Conservation (phyloP, 306 rosid genomes). For the Dalbergia cultrata region DNA sequence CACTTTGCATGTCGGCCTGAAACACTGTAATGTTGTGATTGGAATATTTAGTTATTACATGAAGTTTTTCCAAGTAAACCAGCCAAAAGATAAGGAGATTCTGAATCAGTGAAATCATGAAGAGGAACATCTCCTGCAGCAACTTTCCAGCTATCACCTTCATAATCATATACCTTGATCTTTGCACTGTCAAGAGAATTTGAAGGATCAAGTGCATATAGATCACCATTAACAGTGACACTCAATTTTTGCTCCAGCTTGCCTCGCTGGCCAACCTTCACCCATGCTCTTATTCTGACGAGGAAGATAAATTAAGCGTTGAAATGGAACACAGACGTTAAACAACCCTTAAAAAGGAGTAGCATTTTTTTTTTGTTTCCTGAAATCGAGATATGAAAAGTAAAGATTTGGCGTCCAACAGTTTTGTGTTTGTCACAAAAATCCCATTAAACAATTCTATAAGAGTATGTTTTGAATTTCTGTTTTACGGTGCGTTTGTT, state of each 20-base stretch:
- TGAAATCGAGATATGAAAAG: too few relatives aligned
- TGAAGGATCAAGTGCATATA: constrained; percentile 61
- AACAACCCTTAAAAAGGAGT: too few relatives aligned
- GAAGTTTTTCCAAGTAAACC: constrained; percentile 61
- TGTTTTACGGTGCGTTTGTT: too few relatives aligned
- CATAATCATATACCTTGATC: constrained; percentile 55
- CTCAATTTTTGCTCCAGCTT: constrained; percentile 60
- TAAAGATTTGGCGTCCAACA: too few relatives aligned
- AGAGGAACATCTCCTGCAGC: constrained; percentile 58
- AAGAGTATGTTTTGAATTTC: too few relatives aligned
- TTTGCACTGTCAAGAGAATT: constrained; percentile 49
- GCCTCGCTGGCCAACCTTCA: constrained; percentile 60
- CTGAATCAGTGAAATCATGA: constrained; percentile 49
- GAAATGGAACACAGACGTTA: too few relatives aligned
- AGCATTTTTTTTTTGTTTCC: too few relatives aligned
- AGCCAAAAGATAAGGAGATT: constrained; percentile 62
- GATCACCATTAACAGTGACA: constrained; percentile 46
- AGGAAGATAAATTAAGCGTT: too few relatives aligned
- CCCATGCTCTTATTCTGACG: too few relatives aligned
- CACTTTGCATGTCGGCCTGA: constrained; percentile 52
- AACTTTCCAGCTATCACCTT: constrained; percentile 64
- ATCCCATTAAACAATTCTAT: too few relatives aligned
- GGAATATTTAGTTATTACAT: constrained; percentile 56
- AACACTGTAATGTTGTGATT: constrained; percentile 55
- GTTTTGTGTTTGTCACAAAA: too few relatives aligned